Evolutionary conservation across 2,329 filamentous ascomycete species (phyloP), one percentile per base, ranked within the genome.

Genomic region (Aureobasidium musti): DNA sequence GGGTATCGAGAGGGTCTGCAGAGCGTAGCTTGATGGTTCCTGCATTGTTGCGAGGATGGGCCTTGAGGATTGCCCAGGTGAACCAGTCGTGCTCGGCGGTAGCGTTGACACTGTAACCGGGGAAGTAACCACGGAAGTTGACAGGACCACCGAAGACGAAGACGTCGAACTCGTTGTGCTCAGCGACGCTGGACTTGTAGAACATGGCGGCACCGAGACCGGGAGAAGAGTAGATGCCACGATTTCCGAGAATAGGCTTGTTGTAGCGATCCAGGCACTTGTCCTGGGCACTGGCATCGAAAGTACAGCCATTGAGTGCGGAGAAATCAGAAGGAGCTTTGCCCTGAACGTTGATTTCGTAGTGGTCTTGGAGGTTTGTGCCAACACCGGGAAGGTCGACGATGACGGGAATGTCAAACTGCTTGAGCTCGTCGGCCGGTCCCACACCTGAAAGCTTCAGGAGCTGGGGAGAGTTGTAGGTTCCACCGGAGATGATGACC

Each of bases 401-500:
- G 23, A 87, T 70, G 0, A 84, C 76, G 2, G 79, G 72, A 69
- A 89, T 89, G 21, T 79, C 76, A 72, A 84, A 81, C 63, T 79
- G 77, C 26, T 79, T 69, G 6, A 90, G 81, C 70, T 87, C 82
- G 0, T 77, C 73, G 14, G 75, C 71, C 0, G 86, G 86, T 0
- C 87, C 87, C 35, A 90, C 81, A n/a, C 88, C 88, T 61, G 80
- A 84, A 1, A 89, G 81, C 77, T 87, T 86, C 14, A 90, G 83
- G 3, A 90, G 76, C 75, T 90, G 87, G 10, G 87, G 86, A 1
- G 83, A 83, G 76, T 89, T 86, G 75, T 85, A 89, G 0, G 84
- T 82, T 21, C 87, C 87, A 8, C 74, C 81, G 10, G 79, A 75
- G 49, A 82, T 68, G 68, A 83, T 81, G 41, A 82, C 78, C 70